phyloP scores from a whole-genome alignment of 2,329 filamentous ascomycete species.

The Microdochium trichocladiopsis region DNA sequence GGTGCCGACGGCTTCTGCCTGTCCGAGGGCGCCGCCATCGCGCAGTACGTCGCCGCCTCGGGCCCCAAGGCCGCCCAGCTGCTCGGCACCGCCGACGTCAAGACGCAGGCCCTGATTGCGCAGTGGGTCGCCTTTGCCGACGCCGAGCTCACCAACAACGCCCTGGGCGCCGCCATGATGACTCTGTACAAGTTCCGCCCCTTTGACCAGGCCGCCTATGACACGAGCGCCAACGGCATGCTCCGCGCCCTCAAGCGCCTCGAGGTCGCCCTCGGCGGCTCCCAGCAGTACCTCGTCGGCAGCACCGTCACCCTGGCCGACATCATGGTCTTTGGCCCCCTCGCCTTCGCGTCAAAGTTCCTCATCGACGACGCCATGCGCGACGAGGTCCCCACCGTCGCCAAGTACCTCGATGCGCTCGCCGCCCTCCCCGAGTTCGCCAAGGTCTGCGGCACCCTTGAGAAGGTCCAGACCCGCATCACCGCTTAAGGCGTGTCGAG shows the following conservation, averaged over 20 bases:
- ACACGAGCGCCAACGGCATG: conserved; percentile 6
- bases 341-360: conserved; percentile 16
- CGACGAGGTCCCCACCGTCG: conserved; percentile 20
- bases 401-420: conserved; percentile 22
- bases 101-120: conserved; percentile 31
- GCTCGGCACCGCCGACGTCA: conserved; percentile 27
- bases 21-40: conserved; percentile 38
- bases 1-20: conserved; percentile 37
- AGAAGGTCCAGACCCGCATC: conserved; percentile 20
- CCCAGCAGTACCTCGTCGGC: conserved; percentile 28
- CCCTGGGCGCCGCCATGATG: conserved; percentile 15
- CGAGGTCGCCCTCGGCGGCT: conserved; percentile 20
- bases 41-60: conserved; percentile 34
- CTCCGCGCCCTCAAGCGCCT: conserved; percentile 21
- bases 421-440: conserved; percentile 22
- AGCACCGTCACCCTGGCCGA: conserved; percentile 29
- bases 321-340: conserved; percentile 20
- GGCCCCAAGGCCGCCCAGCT: conserved; percentile 36
- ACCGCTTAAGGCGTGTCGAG: conserved; percentile 4
- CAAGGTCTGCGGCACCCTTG: conserved; percentile 20
- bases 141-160: conserved; percentile 20
- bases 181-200: conserved; percentile 17
- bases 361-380: conserved; percentile 26
- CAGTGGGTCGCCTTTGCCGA: conserved; percentile 38
- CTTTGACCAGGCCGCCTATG: conserved; percentile 16